Base-by-base conservation (phyloP, 2,329 filamentous ascomycete species). In the Exophiala phaeomuriformis region DNA sequence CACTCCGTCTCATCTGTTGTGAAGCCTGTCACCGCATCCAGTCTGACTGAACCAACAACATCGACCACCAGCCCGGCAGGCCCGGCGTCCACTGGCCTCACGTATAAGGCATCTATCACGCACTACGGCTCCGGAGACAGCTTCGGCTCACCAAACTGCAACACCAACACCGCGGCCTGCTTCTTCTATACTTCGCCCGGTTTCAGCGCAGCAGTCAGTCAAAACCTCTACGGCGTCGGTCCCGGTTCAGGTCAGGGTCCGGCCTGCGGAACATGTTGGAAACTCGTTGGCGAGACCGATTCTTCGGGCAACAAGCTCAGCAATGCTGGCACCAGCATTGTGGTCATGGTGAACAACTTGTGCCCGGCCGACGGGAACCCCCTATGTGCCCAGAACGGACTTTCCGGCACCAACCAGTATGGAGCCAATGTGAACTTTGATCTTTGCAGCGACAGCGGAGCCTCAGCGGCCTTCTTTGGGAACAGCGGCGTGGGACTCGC, bases 341-440 rank as follows among this genome's bases (percentile, higher is more conserved):
- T 71, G 3, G 67, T 72, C 28, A 66, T 68, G 57, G 64, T 72
- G 47, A 71, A 69, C 53, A 73, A 73, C 56, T 61, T 72, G 2
- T 73, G 71, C 52, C 71, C 71, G 5, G 65, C 64, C 1, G 31
- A 60, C 2, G 67, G 67, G 2, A 73, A 73, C 51, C 64, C 68
- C 27, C 60, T 72, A 9, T 73, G 71, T 57, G 49, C 67, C 3
- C 68, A 70, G 63, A 61, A 59, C 7, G 63, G 62, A 3, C 58
- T 70, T 1, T 50, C 51, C 7, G 64, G 62, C 2, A 66, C 66
- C 2, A 72, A 71, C 56, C 67, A 65, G 51, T 70, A 69, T 57
- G 71, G 71, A 3, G 69, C 66, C 5, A 68, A 70, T 40, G 63
- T 71, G 47, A 69, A 73, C 61, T 71, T 72, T 58, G 69, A 73